These are phyloP conservation scores for Russula olivacea DNA, from an alignment of 768 basidiomycete genomes.

Conservation along the genomic window DNA sequence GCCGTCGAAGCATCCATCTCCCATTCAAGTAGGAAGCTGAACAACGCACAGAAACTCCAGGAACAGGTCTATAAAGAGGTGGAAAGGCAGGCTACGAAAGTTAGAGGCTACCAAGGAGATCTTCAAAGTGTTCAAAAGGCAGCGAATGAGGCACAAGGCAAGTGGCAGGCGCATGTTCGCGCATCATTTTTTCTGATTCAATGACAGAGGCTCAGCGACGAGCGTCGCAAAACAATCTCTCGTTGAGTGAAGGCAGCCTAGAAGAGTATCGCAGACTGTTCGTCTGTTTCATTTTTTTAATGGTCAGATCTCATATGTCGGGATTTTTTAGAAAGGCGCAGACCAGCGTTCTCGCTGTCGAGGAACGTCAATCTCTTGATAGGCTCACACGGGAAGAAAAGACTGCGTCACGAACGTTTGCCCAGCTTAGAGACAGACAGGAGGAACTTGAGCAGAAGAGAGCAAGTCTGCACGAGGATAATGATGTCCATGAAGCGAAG, in stretches of 20 bases:
- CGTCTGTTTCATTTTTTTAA: conserved; percentile 1
- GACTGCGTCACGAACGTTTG: conserved; percentile 54
- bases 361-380: conserved; percentile 84
- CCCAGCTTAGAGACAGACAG: conserved; percentile 63
- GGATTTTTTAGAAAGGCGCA: conserved; percentile 56
- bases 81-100: conserved; percentile 44
- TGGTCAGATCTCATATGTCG: conserved; percentile 11
- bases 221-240: conserved; percentile 66
- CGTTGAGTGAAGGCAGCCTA: conserved; percentile 76
- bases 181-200: conserved; percentile 7
- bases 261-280: conserved; percentile 84
- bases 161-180: conserved; percentile 20
- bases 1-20: conserved; percentile 81
- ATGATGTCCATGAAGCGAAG: conserved; percentile 41
- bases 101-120: conserved; percentile 57
- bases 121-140: conserved; percentile 57
- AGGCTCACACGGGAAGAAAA: conserved; percentile 79
- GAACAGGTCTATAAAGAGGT: conserved; percentile 62
- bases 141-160: conserved; percentile 77
- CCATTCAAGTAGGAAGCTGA: conserved; percentile 73
- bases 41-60: conserved; percentile 57
- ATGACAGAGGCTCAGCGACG: conserved; percentile 64
- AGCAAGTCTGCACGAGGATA: conserved; percentile 51
- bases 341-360: conserved; percentile 73
- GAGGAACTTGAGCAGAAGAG: conserved; percentile 57